Conservation (phyloP, 1,284 basidiomycete species). For the Paramarasmius palmivorus region DNA sequence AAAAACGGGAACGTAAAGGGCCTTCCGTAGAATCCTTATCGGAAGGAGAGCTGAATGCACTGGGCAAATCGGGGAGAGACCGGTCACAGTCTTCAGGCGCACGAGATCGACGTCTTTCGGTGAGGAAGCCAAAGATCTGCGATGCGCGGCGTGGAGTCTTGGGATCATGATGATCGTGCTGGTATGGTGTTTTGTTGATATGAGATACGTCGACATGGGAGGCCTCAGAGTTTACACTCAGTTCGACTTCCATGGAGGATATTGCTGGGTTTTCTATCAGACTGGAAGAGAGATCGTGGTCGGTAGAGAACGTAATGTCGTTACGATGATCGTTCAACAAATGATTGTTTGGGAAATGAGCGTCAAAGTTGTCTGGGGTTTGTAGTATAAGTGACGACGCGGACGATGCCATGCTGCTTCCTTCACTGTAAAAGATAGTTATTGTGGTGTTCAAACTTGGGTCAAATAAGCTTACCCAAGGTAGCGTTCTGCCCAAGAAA, state of each 20-base stretch:
- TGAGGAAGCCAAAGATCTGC: constrained; percentile 67
- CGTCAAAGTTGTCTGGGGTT: constrained; percentile 42
- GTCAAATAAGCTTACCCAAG: constrained; percentile 51
- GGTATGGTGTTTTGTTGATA: constrained; percentile 19
- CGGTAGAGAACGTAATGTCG: constrained; percentile 34
- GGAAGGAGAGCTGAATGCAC: constrained; percentile 34
- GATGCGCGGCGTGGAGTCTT: constrained; percentile 39
- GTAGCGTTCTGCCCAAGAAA: constrained; percentile 78
- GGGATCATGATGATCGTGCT: constrained; percentile 1
- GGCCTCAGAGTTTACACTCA: constrained; percentile 49
- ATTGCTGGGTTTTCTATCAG: constrained; percentile 49
- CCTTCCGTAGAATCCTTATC: constrained; percentile 15
- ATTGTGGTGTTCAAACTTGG: not conserved
- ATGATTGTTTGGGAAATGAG: constrained; percentile 29
- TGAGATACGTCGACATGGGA: constrained; percentile 22
- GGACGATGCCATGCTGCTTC: constrained; percentile 40
- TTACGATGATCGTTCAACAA: constrained; percentile 22
- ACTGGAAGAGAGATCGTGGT: constrained; percentile 44
- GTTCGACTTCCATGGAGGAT: constrained; percentile 72
- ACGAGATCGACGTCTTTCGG: constrained; percentile 39
- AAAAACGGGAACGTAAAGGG: constrained; percentile 28
- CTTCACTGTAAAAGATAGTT: constrained; percentile 38
- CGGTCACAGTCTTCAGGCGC: constrained; percentile 33
- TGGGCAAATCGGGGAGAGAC: constrained; percentile 36
- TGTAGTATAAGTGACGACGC: constrained; percentile 44